Evolutionary conservation across 768 basidiomycete species (phyloP).

Genomic region (Suillus brevipes): DNA sequence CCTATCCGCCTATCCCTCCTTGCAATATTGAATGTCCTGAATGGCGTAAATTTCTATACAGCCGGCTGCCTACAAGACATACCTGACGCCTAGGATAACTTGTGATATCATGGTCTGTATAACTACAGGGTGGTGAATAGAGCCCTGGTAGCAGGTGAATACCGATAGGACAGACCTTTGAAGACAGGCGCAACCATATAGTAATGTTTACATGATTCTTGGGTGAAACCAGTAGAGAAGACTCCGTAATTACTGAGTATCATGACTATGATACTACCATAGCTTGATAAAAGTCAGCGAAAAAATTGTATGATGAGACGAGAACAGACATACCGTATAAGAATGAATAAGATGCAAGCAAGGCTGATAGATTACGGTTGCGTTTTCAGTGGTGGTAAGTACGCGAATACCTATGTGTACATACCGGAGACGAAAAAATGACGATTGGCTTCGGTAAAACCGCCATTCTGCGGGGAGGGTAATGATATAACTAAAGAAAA

Average conservation of each 20-base stretch:
- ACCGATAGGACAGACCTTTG: conserved; percentile 48
- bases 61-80: neutral
- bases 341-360: conserved; percentile 34
- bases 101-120: conserved; percentile 67
- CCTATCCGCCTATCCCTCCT: conserved; percentile 44
- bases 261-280: conserved; percentile 48
- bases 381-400: neutral
- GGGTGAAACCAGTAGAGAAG: conserved; percentile 54
- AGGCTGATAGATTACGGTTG: conserved; percentile 15
- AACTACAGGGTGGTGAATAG: conserved; percentile 39
- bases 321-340: conserved; percentile 29
- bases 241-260: conserved; percentile 58
- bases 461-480: conserved; percentile 35
- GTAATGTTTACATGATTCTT: conserved; percentile 45
- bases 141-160: neutral
- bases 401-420: neutral
- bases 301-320: no score
- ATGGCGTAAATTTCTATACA: neutral
- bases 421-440: conserved; percentile 30
- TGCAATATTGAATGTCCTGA: conserved; percentile 61
- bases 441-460: conserved; percentile 33
- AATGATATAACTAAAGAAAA: conserved; percentile 29
- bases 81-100: conserved; percentile 63
- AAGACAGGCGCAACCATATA: conserved; percentile 54
- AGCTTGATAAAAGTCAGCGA: conserved; percentile 16